Conservation (phyloP, 306 rosid species). For the Castanopsis chinensis region DNA sequence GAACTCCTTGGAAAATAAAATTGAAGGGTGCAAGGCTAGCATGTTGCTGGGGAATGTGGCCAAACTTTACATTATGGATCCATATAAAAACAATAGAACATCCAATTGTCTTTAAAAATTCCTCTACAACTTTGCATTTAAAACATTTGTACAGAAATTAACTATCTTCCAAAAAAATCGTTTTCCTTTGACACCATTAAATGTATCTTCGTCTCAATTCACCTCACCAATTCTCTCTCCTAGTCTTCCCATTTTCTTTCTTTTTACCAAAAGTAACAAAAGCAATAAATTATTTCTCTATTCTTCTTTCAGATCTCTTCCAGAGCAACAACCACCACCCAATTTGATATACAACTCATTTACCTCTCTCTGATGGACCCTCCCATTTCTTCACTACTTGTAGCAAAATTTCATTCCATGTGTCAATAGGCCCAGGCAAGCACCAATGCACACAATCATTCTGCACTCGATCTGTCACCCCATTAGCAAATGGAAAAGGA, state of each 20-base stretch:
- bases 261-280: slow-evolving; percentile 17
- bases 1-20: slow-evolving; percentile 18
- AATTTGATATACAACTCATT: slow-evolving; percentile 21
- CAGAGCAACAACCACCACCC: slow-evolving; percentile 23
- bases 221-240: slow-evolving; percentile 8
- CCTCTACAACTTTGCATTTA: slow-evolving; percentile 11
- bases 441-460: slow-evolving; percentile 99
- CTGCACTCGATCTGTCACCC: slow-evolving; percentile 59
- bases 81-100: slow-evolving; percentile 9
- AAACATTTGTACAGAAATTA: slow-evolving; percentile 22
- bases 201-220: slow-evolving; percentile 1
- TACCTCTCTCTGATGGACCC: slow-evolving; percentile 11
- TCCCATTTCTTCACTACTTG: slow-evolving; percentile 57
- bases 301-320: slow-evolving; percentile 5
- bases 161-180: slow-evolving; percentile 17
- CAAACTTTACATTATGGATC: background rate
- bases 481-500: slow-evolving; percentile 69
- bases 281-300: slow-evolving; percentile 6
- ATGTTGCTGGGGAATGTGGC: slow-evolving; percentile 6
- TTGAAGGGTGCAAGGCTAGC: slow-evolving; percentile 6
- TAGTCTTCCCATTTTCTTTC: background rate
- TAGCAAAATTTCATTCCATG: slow-evolving; percentile 84
- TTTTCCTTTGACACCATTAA: slow-evolving; percentile 12
- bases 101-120: slow-evolving; percentile 3
- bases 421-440: slow-evolving; percentile 85